These are phyloP conservation scores for Trichosporon asahii DNA, from an alignment of 1,284 basidiomycete species.

Conservation along the genomic window DNA sequence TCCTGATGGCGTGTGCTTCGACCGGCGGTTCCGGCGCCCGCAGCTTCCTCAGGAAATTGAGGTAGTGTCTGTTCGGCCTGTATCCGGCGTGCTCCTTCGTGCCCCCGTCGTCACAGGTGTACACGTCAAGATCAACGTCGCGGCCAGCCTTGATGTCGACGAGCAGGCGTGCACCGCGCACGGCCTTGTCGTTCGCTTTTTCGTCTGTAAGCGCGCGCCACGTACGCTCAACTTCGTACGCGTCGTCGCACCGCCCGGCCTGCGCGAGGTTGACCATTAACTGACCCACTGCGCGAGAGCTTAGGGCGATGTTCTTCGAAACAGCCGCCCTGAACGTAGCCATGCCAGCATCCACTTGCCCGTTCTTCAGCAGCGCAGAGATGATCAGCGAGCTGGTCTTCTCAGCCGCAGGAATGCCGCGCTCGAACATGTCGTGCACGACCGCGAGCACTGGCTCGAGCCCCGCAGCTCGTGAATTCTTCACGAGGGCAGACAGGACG, in stretches of 20 bases:
- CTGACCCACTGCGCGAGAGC: conserved; percentile 30
- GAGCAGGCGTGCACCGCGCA: conserved; percentile 34
- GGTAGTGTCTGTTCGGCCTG: conserved; percentile 15
- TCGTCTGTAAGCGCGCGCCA: conserved; percentile 25
- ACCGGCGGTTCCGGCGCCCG: background rate
- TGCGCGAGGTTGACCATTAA: conserved; percentile 36
- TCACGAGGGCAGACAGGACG: conserved; percentile 25
- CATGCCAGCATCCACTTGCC: conserved; percentile 26
- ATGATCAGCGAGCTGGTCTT: conserved; percentile 27
- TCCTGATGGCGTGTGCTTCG: background rate
- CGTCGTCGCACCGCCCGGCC: conserved; percentile 24
- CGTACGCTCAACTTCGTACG: conserved; percentile 25
- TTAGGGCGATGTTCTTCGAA: conserved; percentile 13
- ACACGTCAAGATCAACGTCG: conserved; percentile 28
- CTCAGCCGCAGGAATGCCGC: conserved; percentile 19
- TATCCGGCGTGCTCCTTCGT: conserved; percentile 10
- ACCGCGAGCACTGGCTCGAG: conserved; percentile 26
- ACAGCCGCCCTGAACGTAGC: conserved; percentile 26
- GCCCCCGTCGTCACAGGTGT: background rate
- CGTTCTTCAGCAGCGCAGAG: conserved; percentile 25
- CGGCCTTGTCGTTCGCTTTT: conserved; percentile 29
- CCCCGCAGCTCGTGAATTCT: conserved; percentile 14
- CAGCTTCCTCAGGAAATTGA: conserved; percentile 12
- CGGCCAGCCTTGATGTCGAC: conserved; percentile 33
- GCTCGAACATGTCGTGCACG: conserved; percentile 29